A percentile compares a stretch with the other conserved stretches of the same genome.
Evolutionary conservation across 352 stramenopile genomes (phyloP).

Genomic region (Globisporangium nagaii): DNA sequence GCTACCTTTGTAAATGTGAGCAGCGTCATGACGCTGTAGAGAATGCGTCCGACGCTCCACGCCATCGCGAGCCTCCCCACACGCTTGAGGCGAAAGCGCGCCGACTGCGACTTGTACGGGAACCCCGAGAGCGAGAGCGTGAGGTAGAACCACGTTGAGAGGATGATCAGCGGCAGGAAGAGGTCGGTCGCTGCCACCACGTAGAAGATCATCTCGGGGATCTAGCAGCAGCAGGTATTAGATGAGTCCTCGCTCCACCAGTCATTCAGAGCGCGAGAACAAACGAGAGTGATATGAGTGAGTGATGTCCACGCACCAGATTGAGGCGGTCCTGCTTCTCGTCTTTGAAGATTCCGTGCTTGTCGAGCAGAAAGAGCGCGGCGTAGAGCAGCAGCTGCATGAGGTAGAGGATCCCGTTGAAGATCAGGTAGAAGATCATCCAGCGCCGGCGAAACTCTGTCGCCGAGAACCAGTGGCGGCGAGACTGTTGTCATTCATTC

Average conservation of each 20-base stretch:
- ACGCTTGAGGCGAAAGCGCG: conserved; percentile 45
- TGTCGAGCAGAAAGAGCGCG: conserved; percentile 82
- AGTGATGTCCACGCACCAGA: conserved; percentile 42
- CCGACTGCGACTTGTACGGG: conserved; percentile 69
- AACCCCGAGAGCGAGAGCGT: conserved; percentile 86
- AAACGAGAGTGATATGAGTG: no score
- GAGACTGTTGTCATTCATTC: conserved; percentile 34
- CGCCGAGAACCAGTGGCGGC: conserved; percentile 88
- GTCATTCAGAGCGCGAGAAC: no score
- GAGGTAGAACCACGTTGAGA: conserved; percentile 88
- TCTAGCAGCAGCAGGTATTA: conserved; percentile 23
- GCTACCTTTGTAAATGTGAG: conserved; percentile 85
- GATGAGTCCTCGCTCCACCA: no score
- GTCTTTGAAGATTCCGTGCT: conserved; percentile 77
- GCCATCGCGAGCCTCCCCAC: conserved; percentile 64
- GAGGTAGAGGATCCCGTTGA: conserved; percentile 87
- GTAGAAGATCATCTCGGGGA: conserved; percentile 75
- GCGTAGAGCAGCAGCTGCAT: conserved; percentile 87
- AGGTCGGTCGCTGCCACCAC: conserved; percentile 82
- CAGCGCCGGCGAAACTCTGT: conserved; percentile 78
- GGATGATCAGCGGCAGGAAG: conserved; percentile 84
- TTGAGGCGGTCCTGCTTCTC: conserved; percentile 66
- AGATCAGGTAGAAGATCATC: conserved; percentile 92
- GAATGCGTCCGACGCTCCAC: conserved; percentile 81
- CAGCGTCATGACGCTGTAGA: conserved; percentile 86